phyloP scores from a whole-genome alignment of 768 basidiomycete genomes.

The Boletus huronensis region DNA sequence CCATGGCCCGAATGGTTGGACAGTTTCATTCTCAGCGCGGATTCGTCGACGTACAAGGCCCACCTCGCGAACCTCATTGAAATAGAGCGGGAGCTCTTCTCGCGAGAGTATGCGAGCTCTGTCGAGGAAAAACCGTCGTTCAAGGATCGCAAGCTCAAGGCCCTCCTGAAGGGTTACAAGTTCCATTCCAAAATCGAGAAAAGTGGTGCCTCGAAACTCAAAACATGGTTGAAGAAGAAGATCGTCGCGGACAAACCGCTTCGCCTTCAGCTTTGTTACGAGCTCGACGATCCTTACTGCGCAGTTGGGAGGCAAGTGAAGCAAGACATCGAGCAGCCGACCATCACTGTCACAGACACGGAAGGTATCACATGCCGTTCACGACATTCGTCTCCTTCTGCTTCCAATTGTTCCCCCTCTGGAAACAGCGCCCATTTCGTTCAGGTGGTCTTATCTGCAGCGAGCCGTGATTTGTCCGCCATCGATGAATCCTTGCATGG shows the following conservation, averaged over 20 bases:
- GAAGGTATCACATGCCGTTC: constrained; percentile 21
- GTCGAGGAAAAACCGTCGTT: constrained; percentile 24
- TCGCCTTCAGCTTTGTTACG: constrained; percentile 39
- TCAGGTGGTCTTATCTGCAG: constrained; percentile 48
- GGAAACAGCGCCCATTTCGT: constrained; percentile 42
- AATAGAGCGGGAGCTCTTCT: constrained; percentile 34
- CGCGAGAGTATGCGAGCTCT: constrained; percentile 17
- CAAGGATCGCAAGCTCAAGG: constrained; percentile 40
- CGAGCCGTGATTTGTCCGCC: constrained; percentile 52
- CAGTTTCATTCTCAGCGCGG: constrained; percentile 32
- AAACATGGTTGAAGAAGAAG: constrained; percentile 64
- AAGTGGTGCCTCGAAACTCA: constrained; percentile 48
- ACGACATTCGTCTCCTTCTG: constrained; percentile 1
- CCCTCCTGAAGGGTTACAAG: constrained; percentile 42
- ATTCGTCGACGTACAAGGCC: constrained; percentile 35
- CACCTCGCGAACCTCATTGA: constrained; percentile 35
- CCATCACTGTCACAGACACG: constrained; percentile 23
- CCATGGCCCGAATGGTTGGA: constrained; percentile 43
- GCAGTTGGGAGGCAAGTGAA: constrained; percentile 39
- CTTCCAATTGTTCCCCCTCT: constrained; percentile 21
- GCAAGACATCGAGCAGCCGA: constrained; percentile 17
- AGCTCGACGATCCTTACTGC: constrained; percentile 39
- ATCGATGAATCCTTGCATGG: constrained; percentile 52
- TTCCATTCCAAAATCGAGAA: constrained; percentile 31
- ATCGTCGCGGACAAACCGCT: constrained; percentile 39